These are phyloP conservation scores for Tetrapisispora iriomotensis DNA, from an alignment of 805 yeast genomes.

Conservation along the genomic window DNA sequence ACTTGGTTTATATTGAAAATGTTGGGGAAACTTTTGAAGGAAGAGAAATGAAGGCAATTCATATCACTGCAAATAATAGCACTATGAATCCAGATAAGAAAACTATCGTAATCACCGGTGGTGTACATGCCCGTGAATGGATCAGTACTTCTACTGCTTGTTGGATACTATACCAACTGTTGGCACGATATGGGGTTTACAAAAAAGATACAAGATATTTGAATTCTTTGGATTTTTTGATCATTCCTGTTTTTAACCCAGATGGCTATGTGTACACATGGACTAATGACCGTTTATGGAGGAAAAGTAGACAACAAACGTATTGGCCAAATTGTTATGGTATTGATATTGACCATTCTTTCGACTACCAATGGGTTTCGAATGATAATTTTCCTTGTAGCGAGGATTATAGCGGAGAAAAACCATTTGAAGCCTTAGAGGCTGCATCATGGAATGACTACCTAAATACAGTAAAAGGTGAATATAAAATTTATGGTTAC, in stretches of 20 bases:
- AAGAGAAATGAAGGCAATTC: conserved; percentile 56
- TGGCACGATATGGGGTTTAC: conserved; percentile 36
- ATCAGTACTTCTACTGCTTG: conserved; percentile 61
- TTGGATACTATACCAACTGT: conserved; percentile 41
- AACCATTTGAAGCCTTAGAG: conserved; percentile 58
- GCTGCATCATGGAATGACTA: conserved; percentile 40
- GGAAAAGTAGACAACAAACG: conserved; percentile 77
- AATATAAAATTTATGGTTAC: conserved; percentile 62
- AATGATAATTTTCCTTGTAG: conserved; percentile 61
- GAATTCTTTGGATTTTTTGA: conserved; percentile 55
- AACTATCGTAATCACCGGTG: conserved; percentile 72
- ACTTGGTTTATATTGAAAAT: conserved; percentile 49
- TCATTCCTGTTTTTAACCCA: conserved; percentile 80
- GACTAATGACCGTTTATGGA: conserved; percentile 74
- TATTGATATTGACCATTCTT: conserved; percentile 79
- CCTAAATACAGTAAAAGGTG: conserved; percentile 33
- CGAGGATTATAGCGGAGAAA: conserved; percentile 73
- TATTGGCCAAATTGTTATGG: conserved; percentile 61
- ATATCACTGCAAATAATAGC: conserved; percentile 43
- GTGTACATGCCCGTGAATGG: conserved; percentile 90
- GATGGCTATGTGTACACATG: conserved; percentile 86
- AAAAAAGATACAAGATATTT: conserved; percentile 38
- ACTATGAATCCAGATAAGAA: conserved; percentile 35
- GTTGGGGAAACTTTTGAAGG: conserved; percentile 75
- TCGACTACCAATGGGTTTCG: conserved; percentile 61